phyloP scores from a whole-genome alignment of 83 land plant genomes.

The Larix sibirica region DNA sequence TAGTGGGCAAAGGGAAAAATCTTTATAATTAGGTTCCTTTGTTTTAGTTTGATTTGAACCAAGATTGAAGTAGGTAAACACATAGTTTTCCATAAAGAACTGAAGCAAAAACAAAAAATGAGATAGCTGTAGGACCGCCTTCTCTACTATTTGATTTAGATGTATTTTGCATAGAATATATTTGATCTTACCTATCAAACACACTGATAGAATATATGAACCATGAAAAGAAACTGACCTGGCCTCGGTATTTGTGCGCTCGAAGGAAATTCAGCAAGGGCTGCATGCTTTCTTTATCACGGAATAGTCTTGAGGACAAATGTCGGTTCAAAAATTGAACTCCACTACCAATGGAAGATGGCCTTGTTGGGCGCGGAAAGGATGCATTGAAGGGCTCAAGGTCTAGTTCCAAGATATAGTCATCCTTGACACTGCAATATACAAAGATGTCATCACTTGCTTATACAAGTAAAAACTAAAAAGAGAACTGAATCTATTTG shows the following conservation, averaged over 20 bases:
- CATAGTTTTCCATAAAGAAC: not conserved
- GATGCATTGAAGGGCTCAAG: conserved; percentile 89
- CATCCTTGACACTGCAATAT: conserved; percentile 38
- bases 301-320: conserved; percentile 86
- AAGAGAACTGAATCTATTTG: not conserved
- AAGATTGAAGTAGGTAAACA: not conserved
- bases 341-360: conserved; percentile 94
- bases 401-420: conserved; percentile 82
- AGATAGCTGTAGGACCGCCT: too few species aligned
- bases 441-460: not conserved
- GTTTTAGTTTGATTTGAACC: not conserved
- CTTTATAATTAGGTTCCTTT: not conserved
- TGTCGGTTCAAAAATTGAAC: conserved; percentile 97
- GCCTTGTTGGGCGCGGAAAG: conserved; percentile 77
- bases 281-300: conserved; percentile 80
- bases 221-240: conserved; percentile 32
- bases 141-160: too few species aligned
- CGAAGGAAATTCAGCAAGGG: conserved; percentile 87
- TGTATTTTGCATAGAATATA: too few species aligned
- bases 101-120: not conserved
- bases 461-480: not conserved
- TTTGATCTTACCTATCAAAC: too few species aligned
- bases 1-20: not conserved
- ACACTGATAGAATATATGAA: too few species aligned
- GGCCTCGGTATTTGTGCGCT: conserved; percentile 82